Conservation (phyloP, 495 filamentous ascomycete species). For the Terfezia boudieri region DNA sequence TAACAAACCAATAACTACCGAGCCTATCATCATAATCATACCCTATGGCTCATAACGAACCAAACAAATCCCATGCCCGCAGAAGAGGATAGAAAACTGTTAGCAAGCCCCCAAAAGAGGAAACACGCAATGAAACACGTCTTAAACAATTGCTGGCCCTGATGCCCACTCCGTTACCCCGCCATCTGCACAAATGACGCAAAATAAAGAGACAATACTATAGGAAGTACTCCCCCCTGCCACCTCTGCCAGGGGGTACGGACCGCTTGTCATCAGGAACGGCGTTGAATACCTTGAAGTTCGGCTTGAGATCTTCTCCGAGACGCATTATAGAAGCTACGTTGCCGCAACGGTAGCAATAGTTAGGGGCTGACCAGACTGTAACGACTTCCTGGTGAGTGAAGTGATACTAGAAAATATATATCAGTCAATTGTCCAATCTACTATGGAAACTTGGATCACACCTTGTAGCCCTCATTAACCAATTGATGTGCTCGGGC, state of each 20-base stretch:
- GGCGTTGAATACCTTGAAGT: constrained; percentile 85
- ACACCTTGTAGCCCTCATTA: constrained; percentile 89
- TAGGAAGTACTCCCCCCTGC: constrained; percentile 85
- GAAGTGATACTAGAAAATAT: constrained; percentile 54
- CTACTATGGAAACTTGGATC: not conserved
- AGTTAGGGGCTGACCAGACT: constrained; percentile 96
- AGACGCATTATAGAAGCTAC: constrained; percentile 94
- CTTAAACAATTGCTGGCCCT: too few species aligned
- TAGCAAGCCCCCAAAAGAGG: too few species aligned
- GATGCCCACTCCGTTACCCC: too few species aligned
- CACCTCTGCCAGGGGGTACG: constrained; percentile 57
- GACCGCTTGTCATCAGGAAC: constrained; percentile 82
- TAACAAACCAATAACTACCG: too few species aligned
- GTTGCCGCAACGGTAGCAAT: constrained; percentile 97
- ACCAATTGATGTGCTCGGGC: constrained; percentile 91
- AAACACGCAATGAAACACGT: too few species aligned
- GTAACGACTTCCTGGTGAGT: constrained; percentile 91
- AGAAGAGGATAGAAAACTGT: too few species aligned
- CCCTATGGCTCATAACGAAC: too few species aligned
- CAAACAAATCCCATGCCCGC: too few species aligned
- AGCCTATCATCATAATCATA: too few species aligned
- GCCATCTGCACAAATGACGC: too few species aligned
- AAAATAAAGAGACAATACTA: constrained; percentile 20
- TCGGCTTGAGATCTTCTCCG: constrained; percentile 56
- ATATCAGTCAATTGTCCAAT: not conserved